phyloP scores from a whole-genome alignment of 331 rosid genomes.

The Pyracantha coccinea region DNA sequence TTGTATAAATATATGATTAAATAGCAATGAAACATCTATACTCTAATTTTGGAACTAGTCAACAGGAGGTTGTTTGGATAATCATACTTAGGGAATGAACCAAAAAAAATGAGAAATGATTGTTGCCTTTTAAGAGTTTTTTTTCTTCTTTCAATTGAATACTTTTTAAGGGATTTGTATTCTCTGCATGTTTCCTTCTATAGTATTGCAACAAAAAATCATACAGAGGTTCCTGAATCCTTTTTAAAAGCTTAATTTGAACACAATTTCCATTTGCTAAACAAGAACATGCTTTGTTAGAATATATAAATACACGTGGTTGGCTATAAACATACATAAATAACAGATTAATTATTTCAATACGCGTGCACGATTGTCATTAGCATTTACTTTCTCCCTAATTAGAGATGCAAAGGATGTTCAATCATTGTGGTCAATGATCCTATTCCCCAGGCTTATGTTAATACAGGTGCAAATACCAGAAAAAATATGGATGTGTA shows the following conservation, averaged over 20 bases:
- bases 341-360: neutral
- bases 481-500: neutral
- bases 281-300: neutral
- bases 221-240: neutral
- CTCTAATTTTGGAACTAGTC: neutral
- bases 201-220: no score
- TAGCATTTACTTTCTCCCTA: neutral
- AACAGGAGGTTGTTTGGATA: neutral
- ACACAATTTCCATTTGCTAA: neutral
- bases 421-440: neutral
- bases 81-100: neutral
- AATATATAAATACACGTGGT: neutral
- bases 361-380: neutral
- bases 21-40: no score
- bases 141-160: no score
- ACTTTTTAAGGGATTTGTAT: no score
- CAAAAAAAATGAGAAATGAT: neutral
- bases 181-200: no score
- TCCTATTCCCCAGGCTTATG: constrained; percentile 2
- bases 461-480: neutral
- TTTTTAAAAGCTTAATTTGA: neutral
- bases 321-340: neutral
- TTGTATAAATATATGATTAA: neutral
- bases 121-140: neutral
- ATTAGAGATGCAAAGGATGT: neutral